Conservation (phyloP, 768 basidiomycete genomes). For the Trametes elegans region DNA sequence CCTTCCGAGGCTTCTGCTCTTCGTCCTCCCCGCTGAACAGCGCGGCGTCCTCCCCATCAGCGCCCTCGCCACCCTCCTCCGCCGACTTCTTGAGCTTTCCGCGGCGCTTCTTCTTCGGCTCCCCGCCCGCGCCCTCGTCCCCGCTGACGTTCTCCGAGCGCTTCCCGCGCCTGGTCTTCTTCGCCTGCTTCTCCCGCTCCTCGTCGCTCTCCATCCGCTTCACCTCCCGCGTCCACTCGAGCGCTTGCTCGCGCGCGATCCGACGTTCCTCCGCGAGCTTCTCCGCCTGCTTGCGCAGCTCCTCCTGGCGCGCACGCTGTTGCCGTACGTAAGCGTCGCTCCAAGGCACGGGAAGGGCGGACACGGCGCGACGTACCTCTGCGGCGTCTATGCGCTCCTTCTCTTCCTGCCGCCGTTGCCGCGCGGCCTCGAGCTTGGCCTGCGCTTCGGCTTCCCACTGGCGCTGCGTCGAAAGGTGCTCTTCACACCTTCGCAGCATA, state of each 20-base stretch:
- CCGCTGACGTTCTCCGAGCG: constrained; percentile 51
- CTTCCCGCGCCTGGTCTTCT: constrained; percentile 48
- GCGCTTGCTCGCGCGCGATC: constrained; percentile 72
- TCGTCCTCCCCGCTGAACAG: constrained; percentile 75
- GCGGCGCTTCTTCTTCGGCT: constrained; percentile 70
- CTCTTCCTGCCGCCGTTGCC: constrained; percentile 79
- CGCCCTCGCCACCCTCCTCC: constrained; percentile 43
- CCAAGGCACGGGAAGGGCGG: background rate
- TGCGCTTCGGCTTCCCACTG: constrained; percentile 70
- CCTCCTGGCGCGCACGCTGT: constrained; percentile 62
- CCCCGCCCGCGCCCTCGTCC: constrained; percentile 35
- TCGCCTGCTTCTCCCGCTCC: constrained; percentile 59
- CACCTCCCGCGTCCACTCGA: constrained; percentile 71
- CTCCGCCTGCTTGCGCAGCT: constrained; percentile 67
- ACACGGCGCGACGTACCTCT: constrained; percentile 49
- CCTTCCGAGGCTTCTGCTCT: constrained; percentile 70
- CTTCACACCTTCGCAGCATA: constrained; percentile 78
- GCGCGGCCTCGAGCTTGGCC: constrained; percentile 73
- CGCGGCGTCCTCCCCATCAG: constrained; percentile 50
- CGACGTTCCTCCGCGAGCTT: constrained; percentile 79
- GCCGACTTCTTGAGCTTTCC: constrained; percentile 65
- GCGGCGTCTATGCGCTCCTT: constrained; percentile 58
- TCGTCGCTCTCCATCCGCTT: constrained; percentile 67
- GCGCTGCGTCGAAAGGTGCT: constrained; percentile 71
- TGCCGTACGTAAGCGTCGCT: background rate